Percentiles rank a stretch among this genome's conserved stretches.
phyloP scores from a whole-genome alignment of 2,329 filamentous ascomycete genomes.

The Bertia moriformis region DNA sequence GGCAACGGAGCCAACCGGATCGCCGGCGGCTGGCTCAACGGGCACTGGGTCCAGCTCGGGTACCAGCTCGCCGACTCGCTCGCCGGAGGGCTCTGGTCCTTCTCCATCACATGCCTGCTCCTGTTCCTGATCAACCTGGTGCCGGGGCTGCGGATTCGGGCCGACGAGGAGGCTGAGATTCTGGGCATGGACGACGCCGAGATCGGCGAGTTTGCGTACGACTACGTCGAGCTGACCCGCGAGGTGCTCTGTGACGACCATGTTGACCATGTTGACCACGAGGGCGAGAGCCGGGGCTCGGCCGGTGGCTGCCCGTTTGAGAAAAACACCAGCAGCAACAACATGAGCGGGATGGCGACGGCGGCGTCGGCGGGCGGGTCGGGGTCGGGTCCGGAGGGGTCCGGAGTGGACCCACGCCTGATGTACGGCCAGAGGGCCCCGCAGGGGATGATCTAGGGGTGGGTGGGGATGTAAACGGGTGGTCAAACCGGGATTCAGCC shows the following conservation, averaged over 20 bases:
- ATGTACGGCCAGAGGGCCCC: no score
- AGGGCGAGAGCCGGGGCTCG: constrained; percentile 28
- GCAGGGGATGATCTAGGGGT: no score
- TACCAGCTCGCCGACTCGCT: constrained; percentile 75
- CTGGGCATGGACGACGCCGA: constrained; percentile 79
- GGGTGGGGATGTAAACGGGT: no score
- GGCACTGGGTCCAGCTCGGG: constrained; percentile 68
- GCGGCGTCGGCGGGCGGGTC: constrained; percentile 22
- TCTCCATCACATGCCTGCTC: constrained; percentile 63
- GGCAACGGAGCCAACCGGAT: constrained; percentile 53
- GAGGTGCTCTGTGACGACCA: no score
- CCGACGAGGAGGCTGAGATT: constrained; percentile 64
- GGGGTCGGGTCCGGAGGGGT: no score
- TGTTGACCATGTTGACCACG: constrained; percentile 30
- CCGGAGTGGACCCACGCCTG: no score
- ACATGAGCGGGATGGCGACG: constrained; percentile 29
- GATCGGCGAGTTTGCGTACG: constrained; percentile 89
- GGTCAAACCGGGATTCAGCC: no score
- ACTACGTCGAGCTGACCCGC: constrained; percentile 73
- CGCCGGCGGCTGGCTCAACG: constrained; percentile 67
- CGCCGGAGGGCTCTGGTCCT: constrained; percentile 64
- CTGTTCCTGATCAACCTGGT: constrained; percentile 68
- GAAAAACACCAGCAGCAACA: constrained; percentile 31
- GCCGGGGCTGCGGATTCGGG: constrained; percentile 61
- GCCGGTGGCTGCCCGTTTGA: constrained; percentile 18